Base-by-base conservation (phyloP, 2,329 filamentous ascomycete species). In the Pseudocercospora eumusae region DNA sequence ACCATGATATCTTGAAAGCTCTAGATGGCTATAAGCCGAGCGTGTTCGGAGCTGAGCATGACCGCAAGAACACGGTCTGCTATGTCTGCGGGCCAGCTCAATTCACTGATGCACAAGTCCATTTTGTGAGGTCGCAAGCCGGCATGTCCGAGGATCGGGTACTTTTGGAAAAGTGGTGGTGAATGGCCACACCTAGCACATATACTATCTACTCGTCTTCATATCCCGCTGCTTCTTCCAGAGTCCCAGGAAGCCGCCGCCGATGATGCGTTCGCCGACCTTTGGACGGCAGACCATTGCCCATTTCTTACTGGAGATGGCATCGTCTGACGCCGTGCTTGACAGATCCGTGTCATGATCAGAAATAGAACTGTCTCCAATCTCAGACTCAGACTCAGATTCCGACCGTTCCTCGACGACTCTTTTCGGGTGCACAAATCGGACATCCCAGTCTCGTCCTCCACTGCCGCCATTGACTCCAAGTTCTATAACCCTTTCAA, bases 401-500 rank as follows among this genome's bases (percentile, higher is more conserved):
- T 64, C 59, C 15, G 21, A 36, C 47, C 27, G 59, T 31, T 40
- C 57, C 25, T 31, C 57, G 13, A 44, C 47, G 25, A 13, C 52
- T 56, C 25, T 56, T 60, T 64, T 75, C 18, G 79, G 77, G 63
- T 66, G 75, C 15, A 81, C 82, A 54, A 79, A 78, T 67, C 84
- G 81, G 18, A 90, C 80, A 72, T 88, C 86, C 87, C 87, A 90
- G 65, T 84, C 80, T 64, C 84, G 79, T 1, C 87, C 85, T 33
- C 80, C 82, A n/a, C 79, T 77, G 3, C 80, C 79, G 57, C 75
- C 79, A 45, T 80, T 80, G 65, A 67, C 69, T 15, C 77, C 79
- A 20, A 89, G 76, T 73, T 90, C 87, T 15, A 89, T 70, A 0
- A 86, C 84, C 49, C 79, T 82, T 42, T 89, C 86, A 8, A 87